Conservation (phyloP, 139 green algal species). For the Tetradesmus lagerheimii region DNA sequence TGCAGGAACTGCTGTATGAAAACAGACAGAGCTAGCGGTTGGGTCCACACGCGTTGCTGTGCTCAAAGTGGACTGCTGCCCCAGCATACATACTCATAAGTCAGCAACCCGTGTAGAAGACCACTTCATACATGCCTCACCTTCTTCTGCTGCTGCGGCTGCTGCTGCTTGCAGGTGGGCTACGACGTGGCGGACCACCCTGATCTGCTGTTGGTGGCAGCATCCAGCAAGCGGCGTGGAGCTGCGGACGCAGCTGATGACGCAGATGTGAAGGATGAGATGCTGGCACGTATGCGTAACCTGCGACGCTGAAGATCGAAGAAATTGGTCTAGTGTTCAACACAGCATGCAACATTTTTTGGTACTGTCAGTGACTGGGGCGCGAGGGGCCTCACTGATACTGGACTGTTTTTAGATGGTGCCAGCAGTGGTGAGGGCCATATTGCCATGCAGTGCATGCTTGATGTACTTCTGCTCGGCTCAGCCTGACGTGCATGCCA, state of each 20-base stretch:
- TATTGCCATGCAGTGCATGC: no score
- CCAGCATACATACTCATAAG: no score
- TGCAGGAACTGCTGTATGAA: background rate
- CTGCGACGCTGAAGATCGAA: background rate
- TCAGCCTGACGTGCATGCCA: no score
- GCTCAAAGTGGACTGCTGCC: no score
- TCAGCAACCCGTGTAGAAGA: background rate
- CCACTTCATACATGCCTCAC: background rate
- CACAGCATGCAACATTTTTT: no score
- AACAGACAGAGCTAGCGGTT: no score
- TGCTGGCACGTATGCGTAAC: background rate
- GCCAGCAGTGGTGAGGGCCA: no score
- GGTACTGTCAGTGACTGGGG: no score
- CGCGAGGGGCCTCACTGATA: no score
- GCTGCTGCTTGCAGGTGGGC: slow-evolving; percentile 14
- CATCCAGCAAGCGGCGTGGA: background rate
- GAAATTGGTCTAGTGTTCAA: no score
- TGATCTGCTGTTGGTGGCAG: slow-evolving; percentile 26
- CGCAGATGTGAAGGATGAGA: background rate
- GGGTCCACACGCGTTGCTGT: background rate
- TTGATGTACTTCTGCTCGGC: no score
- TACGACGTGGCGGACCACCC: slow-evolving; percentile 35
- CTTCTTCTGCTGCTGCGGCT: background rate
- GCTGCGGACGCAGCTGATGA: background rate
- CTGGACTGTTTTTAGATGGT: no score